phyloP scores from a whole-genome alignment of 805 yeast species.

The Suhomyces sp. region DNA sequence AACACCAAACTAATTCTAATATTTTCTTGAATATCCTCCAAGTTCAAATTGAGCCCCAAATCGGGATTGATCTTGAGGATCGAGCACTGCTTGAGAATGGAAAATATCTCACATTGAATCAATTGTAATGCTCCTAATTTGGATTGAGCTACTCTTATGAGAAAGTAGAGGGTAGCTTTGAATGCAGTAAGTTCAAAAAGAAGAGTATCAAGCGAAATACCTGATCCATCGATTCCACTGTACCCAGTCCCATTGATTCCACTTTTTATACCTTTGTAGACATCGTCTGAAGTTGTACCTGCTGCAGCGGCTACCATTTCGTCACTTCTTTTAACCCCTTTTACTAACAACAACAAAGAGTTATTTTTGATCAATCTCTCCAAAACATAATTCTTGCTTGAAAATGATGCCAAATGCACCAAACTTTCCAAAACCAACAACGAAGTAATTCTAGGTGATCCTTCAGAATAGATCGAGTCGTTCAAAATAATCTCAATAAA shows the following conservation, averaged over 20 bases:
- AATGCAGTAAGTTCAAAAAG: slow-evolving; percentile 75
- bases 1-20: slow-evolving; percentile 47
- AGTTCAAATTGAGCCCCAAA: slow-evolving; percentile 58
- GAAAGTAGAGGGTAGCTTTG: slow-evolving; percentile 64
- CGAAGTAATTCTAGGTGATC: slow-evolving; percentile 70
- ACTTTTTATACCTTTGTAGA: background rate
- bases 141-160: slow-evolving; percentile 73
- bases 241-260: background rate
- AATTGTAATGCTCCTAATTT: slow-evolving; percentile 75
- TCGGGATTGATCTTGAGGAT: slow-evolving; percentile 75
- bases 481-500: slow-evolving; percentile 64
- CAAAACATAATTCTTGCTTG: slow-evolving; percentile 50
- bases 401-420: slow-evolving; percentile 51
- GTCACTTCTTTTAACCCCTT: slow-evolving; percentile 68
- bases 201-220: slow-evolving; percentile 49
- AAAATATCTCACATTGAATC: slow-evolving; percentile 70
- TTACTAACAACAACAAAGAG: slow-evolving; percentile 59
- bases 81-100: slow-evolving; percentile 51
- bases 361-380: slow-evolving; percentile 64
- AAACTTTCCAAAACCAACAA: slow-evolving; percentile 70
- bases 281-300: slow-evolving; percentile 12
- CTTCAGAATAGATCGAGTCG: slow-evolving; percentile 80
- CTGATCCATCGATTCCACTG: slow-evolving; percentile 10
- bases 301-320: slow-evolving; percentile 46
- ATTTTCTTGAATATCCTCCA: slow-evolving; percentile 29